These are phyloP conservation scores for Lentinula sp. DNA, from an alignment of 768 basidiomycete genomes.

Conservation along the genomic window DNA sequence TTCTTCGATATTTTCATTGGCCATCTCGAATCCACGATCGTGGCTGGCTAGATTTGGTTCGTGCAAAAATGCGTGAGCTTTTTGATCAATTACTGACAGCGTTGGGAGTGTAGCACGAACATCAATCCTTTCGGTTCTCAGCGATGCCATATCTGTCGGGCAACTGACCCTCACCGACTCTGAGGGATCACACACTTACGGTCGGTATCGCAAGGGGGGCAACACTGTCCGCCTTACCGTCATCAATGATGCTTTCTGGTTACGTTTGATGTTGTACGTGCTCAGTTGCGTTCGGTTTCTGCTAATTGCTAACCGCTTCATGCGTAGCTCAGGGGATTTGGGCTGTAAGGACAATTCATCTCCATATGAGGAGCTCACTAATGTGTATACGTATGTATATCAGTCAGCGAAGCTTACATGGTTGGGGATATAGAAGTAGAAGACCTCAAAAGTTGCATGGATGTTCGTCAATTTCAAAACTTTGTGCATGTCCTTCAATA, in stretches of 20 bases:
- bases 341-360: constrained; percentile 42
- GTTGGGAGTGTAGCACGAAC: constrained; percentile 37
- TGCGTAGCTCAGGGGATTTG: constrained; percentile 49
- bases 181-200: constrained; percentile 54
- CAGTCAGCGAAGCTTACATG: constrained; percentile 75
- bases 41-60: constrained; percentile 47
- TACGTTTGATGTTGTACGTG: constrained; percentile 56
- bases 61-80: constrained; percentile 4
- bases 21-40: constrained; percentile 38
- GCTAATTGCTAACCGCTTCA: constrained; percentile 9
- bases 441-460: constrained; percentile 54
- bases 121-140: constrained; percentile 54
- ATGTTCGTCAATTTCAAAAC: constrained; percentile 36
- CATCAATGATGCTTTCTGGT: constrained; percentile 59
- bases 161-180: constrained; percentile 58
- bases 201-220: constrained; percentile 49
- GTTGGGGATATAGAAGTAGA: constrained; percentile 61
- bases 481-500: neutral
- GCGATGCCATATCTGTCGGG: constrained; percentile 52
- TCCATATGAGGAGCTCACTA: neutral
- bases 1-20: constrained; percentile 37
- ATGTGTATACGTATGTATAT: constrained; percentile 11
- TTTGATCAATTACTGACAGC: neutral
- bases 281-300: neutral
- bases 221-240: constrained; percentile 57